Evolutionary conservation across 805 yeast species (phyloP).

Genomic region (Kazachstania kunashirensis): DNA sequence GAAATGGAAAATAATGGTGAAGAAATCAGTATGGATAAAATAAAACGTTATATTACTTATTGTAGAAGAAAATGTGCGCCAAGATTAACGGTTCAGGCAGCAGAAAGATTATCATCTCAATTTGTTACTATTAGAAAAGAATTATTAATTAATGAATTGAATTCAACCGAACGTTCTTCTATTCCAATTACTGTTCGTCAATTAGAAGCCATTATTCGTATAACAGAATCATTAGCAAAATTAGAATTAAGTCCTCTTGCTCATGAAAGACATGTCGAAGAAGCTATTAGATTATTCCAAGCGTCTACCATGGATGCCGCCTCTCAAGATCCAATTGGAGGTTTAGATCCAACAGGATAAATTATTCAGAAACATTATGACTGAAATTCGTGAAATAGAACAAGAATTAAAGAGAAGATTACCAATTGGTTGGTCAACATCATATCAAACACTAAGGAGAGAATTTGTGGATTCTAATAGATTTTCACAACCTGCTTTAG

Average conservation of each 20-base stretch:
- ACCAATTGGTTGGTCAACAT: slow-evolving; percentile 94
- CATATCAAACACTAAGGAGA: slow-evolving; percentile 69
- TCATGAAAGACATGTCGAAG: slow-evolving; percentile 82
- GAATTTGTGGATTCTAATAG: slow-evolving; percentile 67
- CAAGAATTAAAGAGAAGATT: slow-evolving; percentile 78
- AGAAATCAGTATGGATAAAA: slow-evolving; percentile 79
- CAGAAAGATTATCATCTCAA: slow-evolving; percentile 82
- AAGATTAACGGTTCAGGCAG: slow-evolving; percentile 75
- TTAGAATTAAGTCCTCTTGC: slow-evolving; percentile 76
- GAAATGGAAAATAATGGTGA: slow-evolving; percentile 49
- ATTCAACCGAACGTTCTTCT: slow-evolving; percentile 80
- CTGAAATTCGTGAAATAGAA: slow-evolving; percentile 72
- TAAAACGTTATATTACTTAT: slow-evolving; percentile 88
- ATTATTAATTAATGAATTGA: slow-evolving; percentile 70
- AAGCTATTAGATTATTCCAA: slow-evolving; percentile 85
- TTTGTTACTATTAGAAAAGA: slow-evolving; percentile 83
- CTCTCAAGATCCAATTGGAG: slow-evolving; percentile 39
- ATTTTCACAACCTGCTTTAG: slow-evolving; percentile 62
- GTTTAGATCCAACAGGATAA: slow-evolving; percentile 40
- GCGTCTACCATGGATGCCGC: slow-evolving; percentile 98
- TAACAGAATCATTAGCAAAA: slow-evolving; percentile 89
- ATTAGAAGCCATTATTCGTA: slow-evolving; percentile 92
- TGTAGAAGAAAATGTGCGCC: slow-evolving; percentile 92
- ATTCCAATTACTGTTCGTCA: slow-evolving; percentile 97
- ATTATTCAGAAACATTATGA: slow-evolving; percentile 48